phyloP scores from a whole-genome alignment of 139 green algal species.

The Picochlorum sp. region DNA sequence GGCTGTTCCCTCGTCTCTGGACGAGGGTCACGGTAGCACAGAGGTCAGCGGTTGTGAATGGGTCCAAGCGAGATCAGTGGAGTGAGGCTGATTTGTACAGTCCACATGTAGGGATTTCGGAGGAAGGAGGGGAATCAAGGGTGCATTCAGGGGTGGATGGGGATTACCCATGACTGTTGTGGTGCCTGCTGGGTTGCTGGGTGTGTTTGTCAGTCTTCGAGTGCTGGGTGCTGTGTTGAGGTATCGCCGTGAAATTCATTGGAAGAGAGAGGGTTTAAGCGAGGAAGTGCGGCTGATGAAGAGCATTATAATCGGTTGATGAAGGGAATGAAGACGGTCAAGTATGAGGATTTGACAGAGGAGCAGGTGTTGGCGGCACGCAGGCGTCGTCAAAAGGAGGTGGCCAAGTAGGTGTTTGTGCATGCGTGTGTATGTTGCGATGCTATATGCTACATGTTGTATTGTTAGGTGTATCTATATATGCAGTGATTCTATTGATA shows the following conservation, averaged over 20 bases:
- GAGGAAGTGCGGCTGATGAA: neutral
- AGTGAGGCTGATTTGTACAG: constrained; percentile 23
- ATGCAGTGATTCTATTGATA: constrained; percentile 14
- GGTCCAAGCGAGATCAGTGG: neutral
- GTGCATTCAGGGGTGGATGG: neutral
- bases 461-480: neutral
- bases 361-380: constrained; percentile 57
- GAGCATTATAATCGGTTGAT: constrained; percentile 38
- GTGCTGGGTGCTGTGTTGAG: neutral
- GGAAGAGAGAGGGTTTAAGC: constrained; percentile 11
- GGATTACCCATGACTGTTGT: constrained; percentile 11
- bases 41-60: too few species aligned
- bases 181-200: neutral
- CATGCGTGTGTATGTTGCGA: neutral
- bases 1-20: neutral
- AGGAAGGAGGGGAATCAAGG: neutral
- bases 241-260: neutral
- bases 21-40: neutral
- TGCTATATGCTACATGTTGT: neutral
- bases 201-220: constrained; percentile 7
- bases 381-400: constrained; percentile 32
- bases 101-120: neutral
- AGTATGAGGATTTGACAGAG: constrained; percentile 49
- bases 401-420: constrained; percentile 3
- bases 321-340: constrained; percentile 53